phyloP scores from a whole-genome alignment of 2,329 filamentous ascomycete species.

The Fusarium proliferatum region DNA sequence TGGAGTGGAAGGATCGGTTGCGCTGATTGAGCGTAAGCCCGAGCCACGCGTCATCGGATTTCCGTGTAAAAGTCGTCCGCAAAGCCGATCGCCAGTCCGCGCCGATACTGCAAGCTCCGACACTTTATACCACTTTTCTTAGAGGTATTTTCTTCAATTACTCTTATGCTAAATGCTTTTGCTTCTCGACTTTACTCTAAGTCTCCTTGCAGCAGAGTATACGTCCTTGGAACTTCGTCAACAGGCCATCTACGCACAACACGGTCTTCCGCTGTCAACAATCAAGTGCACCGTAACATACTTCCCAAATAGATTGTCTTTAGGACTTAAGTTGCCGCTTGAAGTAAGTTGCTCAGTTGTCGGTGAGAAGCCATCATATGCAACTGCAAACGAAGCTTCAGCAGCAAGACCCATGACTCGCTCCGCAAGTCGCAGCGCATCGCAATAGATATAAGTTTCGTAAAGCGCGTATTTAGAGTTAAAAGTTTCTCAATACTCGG shows the following conservation, averaged over 20 bases:
- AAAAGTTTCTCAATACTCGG: rapidly evolving
- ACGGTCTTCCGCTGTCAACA: no score
- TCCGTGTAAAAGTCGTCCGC: neutral
- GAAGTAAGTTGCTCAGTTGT: no score
- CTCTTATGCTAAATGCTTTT: rapidly evolving
- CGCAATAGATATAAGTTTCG: neutral
- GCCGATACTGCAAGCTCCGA: neutral
- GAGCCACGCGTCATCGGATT: conserved; percentile 21
- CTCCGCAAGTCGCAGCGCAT: rapidly evolving
- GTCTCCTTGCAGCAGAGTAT: neutral
- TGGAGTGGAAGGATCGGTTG: neutral
- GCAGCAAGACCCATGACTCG: rapidly evolving
- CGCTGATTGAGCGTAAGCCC: neutral
- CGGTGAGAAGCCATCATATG: no score
- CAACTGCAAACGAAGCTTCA: rapidly evolving
- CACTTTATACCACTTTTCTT: no score
- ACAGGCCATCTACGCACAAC: neutral
- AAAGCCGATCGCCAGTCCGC: neutral
- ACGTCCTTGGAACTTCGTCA: no score
- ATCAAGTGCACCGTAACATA: rapidly evolving
- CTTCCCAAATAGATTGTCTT: rapidly evolving
- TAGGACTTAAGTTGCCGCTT: rapidly evolving
- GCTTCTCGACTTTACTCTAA: rapidly evolving
- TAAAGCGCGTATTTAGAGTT: neutral
- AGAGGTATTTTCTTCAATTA: rapidly evolving